These are phyloP conservation scores for Chaetomium olivaceum DNA, from an alignment of 2,329 filamentous ascomycete genomes.

Conservation along the genomic window DNA sequence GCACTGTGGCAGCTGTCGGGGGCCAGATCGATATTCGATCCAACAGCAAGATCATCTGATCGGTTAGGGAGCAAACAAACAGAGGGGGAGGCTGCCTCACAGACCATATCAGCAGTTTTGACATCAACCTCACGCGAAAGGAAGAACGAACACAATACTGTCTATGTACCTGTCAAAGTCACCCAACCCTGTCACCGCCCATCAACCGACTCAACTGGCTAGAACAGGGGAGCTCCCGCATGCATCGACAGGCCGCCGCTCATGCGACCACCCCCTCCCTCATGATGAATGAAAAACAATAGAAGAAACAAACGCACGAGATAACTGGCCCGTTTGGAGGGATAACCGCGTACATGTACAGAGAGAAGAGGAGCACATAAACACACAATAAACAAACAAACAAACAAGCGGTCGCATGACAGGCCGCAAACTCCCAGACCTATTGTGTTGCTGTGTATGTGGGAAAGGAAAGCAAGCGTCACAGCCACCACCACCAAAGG, in stretches of 20 bases:
- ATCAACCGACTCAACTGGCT: neutral
- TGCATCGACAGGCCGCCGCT: neutral
- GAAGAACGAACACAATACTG: neutral
- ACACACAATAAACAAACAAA: constrained; percentile 3
- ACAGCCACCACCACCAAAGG: too few relatives aligned
- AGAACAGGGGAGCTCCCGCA: neutral
- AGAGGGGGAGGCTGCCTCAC: neutral
- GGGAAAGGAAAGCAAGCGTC: neutral
- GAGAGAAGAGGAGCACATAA: neutral
- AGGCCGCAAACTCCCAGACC: neutral
- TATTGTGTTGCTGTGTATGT: neutral
- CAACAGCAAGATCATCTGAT: constrained; percentile 13
- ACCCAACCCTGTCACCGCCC: neutral
- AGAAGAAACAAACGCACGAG: neutral
- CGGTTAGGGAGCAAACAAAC: neutral
- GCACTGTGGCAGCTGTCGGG: constrained; percentile 7
- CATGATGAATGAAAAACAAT: neutral
- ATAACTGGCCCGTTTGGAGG: neutral
- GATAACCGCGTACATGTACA: neutral
- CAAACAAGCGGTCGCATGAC: neutral
- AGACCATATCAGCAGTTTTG: neutral
- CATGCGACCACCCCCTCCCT: neutral
- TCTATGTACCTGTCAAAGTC: neutral
- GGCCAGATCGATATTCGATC: constrained; percentile 8
- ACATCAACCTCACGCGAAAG: neutral